These are phyloP conservation scores for Tanacetum coccineum DNA, from an alignment of 129 eudicot species.

Conservation along the genomic window DNA sequence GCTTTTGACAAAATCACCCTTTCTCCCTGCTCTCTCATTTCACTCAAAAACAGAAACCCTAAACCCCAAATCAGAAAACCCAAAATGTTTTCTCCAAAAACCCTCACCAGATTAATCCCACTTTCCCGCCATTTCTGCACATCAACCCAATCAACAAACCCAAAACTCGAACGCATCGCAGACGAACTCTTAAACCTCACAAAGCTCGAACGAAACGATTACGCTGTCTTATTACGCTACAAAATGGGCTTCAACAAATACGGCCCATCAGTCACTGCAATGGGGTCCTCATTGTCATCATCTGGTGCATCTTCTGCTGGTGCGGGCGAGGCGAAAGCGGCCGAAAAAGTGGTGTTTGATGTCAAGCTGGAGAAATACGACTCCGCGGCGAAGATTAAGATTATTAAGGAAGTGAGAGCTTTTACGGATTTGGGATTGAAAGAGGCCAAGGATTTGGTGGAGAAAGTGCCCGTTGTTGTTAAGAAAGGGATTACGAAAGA, in stretches of 20 bases:
- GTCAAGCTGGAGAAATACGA: slow-evolving; percentile 78
- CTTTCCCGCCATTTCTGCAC: slow-evolving; percentile 36
- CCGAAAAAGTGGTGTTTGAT: slow-evolving; percentile 71
- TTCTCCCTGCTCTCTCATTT: not conserved
- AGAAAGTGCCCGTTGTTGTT: slow-evolving; percentile 69
- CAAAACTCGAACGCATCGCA: slow-evolving; percentile 73
- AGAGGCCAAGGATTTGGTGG: slow-evolving; percentile 90
- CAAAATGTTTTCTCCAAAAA: slow-evolving; percentile 27
- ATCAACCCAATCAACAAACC: slow-evolving; percentile 35
- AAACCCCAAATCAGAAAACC: slow-evolving; percentile 9
- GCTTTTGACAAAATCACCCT: not conserved
- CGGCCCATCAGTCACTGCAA: slow-evolving; percentile 58
- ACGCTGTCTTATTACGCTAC: slow-evolving; percentile 56
- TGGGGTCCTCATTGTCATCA: slow-evolving; percentile 24
- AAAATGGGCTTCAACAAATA: slow-evolving; percentile 65
- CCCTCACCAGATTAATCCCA: slow-evolving; percentile 23
- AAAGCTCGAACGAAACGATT: slow-evolving; percentile 65
- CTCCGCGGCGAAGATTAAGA: slow-evolving; percentile 71
- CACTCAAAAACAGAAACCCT: not conserved
- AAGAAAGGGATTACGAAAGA: slow-evolving; percentile 82
- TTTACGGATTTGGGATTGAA: slow-evolving; percentile 81
- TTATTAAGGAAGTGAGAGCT: slow-evolving; percentile 76
- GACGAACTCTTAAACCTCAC: slow-evolving; percentile 71
- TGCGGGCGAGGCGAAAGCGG: slow-evolving; percentile 31
- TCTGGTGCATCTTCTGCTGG: slow-evolving; percentile 32